Evolutionary conservation across 257 asterid species (phyloP).

Genomic region (Solanum verrucosum): DNA sequence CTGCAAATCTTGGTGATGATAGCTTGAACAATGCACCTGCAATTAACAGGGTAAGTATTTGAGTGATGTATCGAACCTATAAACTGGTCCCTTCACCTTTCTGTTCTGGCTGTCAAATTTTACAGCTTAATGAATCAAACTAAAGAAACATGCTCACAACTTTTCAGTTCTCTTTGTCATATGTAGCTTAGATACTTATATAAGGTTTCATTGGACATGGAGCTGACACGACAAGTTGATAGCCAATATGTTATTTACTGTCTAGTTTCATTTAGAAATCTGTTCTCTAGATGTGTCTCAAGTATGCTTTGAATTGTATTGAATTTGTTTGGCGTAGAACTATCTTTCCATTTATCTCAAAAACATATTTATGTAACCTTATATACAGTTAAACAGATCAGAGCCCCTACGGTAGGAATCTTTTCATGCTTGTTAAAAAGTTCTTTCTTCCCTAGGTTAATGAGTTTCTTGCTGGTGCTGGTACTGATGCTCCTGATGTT

Average conservation of each 20-base stretch:
- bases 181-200: neutral
- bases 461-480: conserved; percentile 98
- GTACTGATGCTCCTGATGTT: conserved; percentile 99
- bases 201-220: neutral
- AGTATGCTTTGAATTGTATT: neutral
- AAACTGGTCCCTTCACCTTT: neutral
- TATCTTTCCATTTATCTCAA: neutral
- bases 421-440: neutral
- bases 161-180: neutral
- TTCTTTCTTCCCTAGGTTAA: conserved; percentile 46
- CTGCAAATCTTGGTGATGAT: conserved; percentile 94
- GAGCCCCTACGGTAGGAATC: neutral
- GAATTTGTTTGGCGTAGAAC: neutral
- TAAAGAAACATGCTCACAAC: neutral
- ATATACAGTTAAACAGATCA: neutral
- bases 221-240: neutral
- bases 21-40: conserved; percentile 77
- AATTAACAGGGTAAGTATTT: conserved; percentile 76
- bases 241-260: neutral
- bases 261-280: neutral
- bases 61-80: neutral
- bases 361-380: neutral
- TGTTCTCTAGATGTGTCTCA: neutral
- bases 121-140: neutral
- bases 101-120: neutral